Conservation (phyloP, 2,329 filamentous ascomycete species). For the Chaetomium sp. region DNA sequence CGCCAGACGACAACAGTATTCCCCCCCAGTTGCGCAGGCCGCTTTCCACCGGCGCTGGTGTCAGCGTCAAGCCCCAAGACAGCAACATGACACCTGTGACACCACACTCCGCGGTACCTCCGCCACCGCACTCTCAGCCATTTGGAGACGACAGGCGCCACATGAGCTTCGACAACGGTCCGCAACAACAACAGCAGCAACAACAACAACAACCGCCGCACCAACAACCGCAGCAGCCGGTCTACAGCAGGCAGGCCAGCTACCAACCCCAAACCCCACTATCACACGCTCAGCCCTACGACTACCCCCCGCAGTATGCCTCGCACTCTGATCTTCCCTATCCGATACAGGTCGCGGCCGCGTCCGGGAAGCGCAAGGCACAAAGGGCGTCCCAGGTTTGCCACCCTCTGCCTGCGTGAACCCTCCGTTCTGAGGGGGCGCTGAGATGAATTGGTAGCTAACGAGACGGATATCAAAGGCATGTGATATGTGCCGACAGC, state of each 20-base stretch:
- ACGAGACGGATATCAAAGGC: constrained; percentile 49
- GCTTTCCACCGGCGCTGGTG: constrained; percentile 45
- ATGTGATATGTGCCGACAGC: constrained; percentile 79
- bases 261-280: constrained; percentile 38
- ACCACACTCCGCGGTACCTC: constrained; percentile 29
- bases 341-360: constrained; percentile 39
- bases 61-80: constrained; percentile 23
- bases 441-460: not conserved
- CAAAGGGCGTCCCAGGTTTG: constrained; percentile 57
- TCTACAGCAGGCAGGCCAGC: constrained; percentile 34
- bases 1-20: constrained; percentile 11
- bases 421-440: not conserved
- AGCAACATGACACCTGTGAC: constrained; percentile 28
- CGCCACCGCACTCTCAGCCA: constrained; percentile 29
- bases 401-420: not conserved
- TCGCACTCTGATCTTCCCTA: constrained; percentile 34
- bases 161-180: constrained; percentile 47
- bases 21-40: constrained; percentile 42
- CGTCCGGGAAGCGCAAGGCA: constrained; percentile 53
- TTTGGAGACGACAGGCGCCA: constrained; percentile 45
- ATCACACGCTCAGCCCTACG: constrained; percentile 32
- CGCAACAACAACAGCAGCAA: constrained; percentile 1
- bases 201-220: too few species aligned
- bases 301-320: constrained; percentile 28
- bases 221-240: constrained; percentile 26